Conservation (phyloP, 306 rosid genomes). For the Prunus kanzakura region DNA sequence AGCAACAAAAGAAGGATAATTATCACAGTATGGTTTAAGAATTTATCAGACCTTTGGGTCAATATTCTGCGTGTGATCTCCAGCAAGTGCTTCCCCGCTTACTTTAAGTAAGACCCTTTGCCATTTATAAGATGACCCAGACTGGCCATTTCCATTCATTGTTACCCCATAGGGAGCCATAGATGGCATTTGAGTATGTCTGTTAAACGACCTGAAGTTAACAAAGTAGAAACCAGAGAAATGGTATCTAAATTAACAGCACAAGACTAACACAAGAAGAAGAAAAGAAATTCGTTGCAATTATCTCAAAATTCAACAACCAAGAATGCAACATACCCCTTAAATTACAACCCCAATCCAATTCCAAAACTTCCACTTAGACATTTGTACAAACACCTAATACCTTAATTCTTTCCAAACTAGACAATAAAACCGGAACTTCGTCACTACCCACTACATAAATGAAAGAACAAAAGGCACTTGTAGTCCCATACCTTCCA, state of each 20-base stretch:
- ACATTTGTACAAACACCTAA: conserved; percentile 13
- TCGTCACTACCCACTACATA: not conserved
- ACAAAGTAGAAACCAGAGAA: not conserved
- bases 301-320: not conserved
- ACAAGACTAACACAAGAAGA: not conserved
- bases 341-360: too few species aligned
- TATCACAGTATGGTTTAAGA: not conserved
- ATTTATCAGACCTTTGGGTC: conserved; percentile 75
- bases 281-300: not conserved
- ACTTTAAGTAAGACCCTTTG: conserved; percentile 94
- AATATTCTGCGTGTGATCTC: conserved; percentile 76
- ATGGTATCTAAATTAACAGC: not conserved
- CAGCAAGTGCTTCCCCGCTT: conserved; percentile 97
- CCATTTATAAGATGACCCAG: conserved; percentile 65
- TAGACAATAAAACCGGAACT: not conserved
- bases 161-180: conserved; percentile 50
- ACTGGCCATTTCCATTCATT: conserved; percentile 45
- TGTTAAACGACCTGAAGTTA: conserved; percentile 18
- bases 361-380: too few species aligned
- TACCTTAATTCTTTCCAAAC: not conserved
- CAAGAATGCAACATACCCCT: not conserved
- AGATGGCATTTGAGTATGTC: conserved; percentile 53
- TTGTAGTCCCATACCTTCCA: conserved; percentile 24
- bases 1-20: not conserved
- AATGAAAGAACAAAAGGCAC: not conserved